Evolutionary conservation across 148 eudicot genomes (phyloP), one percentile per base, ranked within the genome.

Genomic region (Rhododendron ferrugineum): DNA sequence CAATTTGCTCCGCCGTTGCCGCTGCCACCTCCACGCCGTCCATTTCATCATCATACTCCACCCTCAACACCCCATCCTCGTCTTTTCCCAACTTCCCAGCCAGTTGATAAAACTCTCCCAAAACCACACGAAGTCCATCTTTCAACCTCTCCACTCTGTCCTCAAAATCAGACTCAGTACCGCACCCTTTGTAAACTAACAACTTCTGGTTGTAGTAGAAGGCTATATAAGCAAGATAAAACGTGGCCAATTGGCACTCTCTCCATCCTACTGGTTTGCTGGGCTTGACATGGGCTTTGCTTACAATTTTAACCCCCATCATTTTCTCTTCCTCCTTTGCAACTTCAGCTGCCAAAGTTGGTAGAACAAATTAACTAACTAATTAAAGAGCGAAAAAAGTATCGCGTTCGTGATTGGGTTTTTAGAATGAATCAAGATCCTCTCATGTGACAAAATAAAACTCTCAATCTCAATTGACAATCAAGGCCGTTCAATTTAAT

Each of bases 171-270:
- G 77, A 20, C 6, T 83, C 90, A 5, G 6, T 40, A 26, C 86
- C 83, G 11, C 0, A 6, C 4, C 90, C 92, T 83, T 93, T 94
- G 91, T 95, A 97, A 58, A 97, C 40, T 20, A 97, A 32, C 77
- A 97, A 82, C 86, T 95, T 97, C 77, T 97, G 99, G 92, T 94
- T 97, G 87, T 95, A 97, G 86, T 88, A 97, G 70, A 97, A 97
- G 56, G 95, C 98, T 68, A 97, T 37, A 84, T 97, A 95, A 11
- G 99, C 97, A 5, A 97, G 93, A 87, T 97, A 98, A 88, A 97
- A 97, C 54, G 99, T 97, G 40, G 91, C 89, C 84, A 97, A 72
- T 42, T 95, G 98, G 80, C 96, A 95, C 70, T 97, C 98, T 81
- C 81, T 87, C 85, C 89, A 89, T 7, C 97, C 96, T 5, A 94